Percentiles rank a stretch among this genome's conserved stretches.
Evolutionary conservation across 169 alveolate genomes (phyloP).

Genomic region (Besnoitia besnoiti): DNA sequence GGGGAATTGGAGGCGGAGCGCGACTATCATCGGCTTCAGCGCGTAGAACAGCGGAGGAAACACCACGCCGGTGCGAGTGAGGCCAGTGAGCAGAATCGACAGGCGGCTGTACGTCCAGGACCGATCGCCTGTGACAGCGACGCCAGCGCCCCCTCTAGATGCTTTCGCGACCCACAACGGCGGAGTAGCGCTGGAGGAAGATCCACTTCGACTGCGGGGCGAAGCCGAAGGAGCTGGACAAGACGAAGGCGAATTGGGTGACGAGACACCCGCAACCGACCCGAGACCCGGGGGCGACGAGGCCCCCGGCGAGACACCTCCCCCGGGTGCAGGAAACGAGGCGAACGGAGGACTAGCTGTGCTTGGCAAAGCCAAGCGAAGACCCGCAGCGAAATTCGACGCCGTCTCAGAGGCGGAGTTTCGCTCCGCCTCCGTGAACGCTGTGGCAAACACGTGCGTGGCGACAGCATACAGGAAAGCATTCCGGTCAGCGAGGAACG

Average conservation of each 20-base stretch:
- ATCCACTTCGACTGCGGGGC: too few relatives aligned
- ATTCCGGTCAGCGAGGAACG: neutral
- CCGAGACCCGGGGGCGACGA: too few relatives aligned
- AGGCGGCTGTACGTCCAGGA: constrained; percentile 21
- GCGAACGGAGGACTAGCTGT: neutral
- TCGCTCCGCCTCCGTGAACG: neutral
- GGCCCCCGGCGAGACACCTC: too few relatives aligned
- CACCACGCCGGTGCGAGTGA: neutral
- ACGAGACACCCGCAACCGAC: too few relatives aligned
- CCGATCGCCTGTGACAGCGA: neutral
- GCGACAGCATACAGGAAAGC: neutral
- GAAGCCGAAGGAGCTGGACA: too few relatives aligned
- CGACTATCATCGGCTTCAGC: neutral
- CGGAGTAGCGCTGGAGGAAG: too few relatives aligned
- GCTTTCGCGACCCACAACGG: neutral
- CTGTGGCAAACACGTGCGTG: neutral
- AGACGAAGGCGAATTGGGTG: too few relatives aligned
- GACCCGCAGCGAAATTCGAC: neutral
- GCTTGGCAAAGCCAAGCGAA: neutral
- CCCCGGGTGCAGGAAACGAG: neutral
- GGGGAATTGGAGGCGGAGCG: neutral
- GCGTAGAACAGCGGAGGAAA: neutral
- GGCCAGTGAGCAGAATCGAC: neutral
- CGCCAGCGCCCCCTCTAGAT: neutral
- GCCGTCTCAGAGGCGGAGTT: neutral